Evolutionary conservation across 495 filamentous ascomycete genomes (phyloP).

Genomic region (Daldinia caldariorum): DNA sequence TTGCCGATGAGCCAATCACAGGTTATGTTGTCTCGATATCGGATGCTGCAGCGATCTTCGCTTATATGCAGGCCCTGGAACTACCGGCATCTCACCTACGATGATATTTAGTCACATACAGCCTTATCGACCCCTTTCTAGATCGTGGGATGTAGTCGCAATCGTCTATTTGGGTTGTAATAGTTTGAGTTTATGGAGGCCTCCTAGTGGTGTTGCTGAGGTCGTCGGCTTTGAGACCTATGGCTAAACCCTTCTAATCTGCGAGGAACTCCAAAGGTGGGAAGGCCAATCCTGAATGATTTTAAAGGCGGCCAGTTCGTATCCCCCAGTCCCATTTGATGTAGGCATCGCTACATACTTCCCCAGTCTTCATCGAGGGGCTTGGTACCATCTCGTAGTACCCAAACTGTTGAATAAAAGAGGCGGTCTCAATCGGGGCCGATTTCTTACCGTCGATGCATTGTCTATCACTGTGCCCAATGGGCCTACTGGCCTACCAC

Average conservation of each 20-base stretch:
- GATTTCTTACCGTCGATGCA: conserved; percentile 9
- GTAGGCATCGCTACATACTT: conserved; percentile 15
- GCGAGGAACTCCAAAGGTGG: not conserved
- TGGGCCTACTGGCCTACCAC: conserved; percentile 6
- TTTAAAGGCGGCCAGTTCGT: conserved; percentile 2
- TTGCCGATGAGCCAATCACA: conserved; percentile 12
- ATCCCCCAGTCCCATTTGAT: conserved; percentile 13
- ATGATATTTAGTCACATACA: not conserved
- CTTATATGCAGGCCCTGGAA: conserved; percentile 33
- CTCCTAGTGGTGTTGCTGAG: not conserved
- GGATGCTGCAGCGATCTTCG: conserved; percentile 17
- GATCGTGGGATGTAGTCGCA: not conserved
- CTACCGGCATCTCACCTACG: conserved; percentile 26
- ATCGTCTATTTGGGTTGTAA: not conserved
- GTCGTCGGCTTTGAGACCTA: not conserved
- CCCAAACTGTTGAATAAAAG: not conserved
- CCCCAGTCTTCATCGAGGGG: conserved; percentile 15
- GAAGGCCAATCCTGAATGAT: not conserved
- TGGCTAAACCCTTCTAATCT: not conserved
- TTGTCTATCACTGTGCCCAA: conserved; percentile 26
- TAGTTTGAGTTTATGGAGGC: not conserved
- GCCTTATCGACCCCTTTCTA: not conserved
- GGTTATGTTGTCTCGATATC: not conserved
- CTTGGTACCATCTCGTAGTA: conserved; percentile 2
- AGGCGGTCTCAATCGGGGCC: conserved; percentile 5